Conservation (phyloP, 257 asterid genomes). For the Solanum boliviense region DNA sequence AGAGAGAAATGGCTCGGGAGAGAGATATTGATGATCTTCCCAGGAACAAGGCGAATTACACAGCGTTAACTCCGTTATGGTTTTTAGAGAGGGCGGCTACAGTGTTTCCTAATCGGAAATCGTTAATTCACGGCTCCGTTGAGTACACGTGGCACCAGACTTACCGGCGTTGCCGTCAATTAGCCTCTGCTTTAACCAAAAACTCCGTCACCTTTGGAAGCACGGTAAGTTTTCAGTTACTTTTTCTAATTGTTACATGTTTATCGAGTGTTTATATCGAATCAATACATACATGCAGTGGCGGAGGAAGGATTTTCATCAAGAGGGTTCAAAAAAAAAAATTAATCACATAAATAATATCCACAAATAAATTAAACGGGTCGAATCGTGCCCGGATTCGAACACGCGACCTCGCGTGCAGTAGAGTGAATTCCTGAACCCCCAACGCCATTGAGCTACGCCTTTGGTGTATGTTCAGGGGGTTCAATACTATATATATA, state of each 20-base stretch:
- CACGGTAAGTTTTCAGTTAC: slow-evolving; percentile 32
- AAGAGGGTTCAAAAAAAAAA: too few relatives aligned
- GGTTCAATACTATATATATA: too few relatives aligned
- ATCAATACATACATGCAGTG: background rate
- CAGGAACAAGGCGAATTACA: slow-evolving; percentile 64
- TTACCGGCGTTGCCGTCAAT: slow-evolving; percentile 77
- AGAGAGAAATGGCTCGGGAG: slow-evolving; percentile 14
- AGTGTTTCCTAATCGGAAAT: slow-evolving; percentile 61
- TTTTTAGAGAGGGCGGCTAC: slow-evolving; percentile 78
- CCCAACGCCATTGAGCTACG: too few relatives aligned
- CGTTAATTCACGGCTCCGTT: slow-evolving; percentile 59
- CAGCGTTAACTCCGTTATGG: slow-evolving; percentile 72
- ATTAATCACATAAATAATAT: too few relatives aligned
- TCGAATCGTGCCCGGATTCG: too few relatives aligned
- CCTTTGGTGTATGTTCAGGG: too few relatives aligned
- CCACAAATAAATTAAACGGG: too few relatives aligned
- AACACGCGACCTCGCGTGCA: too few relatives aligned
- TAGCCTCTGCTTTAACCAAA: slow-evolving; percentile 69
- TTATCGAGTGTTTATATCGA: fast-evolving
- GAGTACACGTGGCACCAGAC: slow-evolving; percentile 83
- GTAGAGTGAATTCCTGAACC: too few relatives aligned
- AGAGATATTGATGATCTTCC: slow-evolving; percentile 87
- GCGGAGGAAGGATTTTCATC: too few relatives aligned
- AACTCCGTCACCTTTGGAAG: slow-evolving; percentile 59
- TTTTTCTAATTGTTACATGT: too few relatives aligned